These are phyloP conservation scores for Pseudoscleropodium purum DNA, from an alignment of 225 moss, liverwort and hornwort genomes.

Conservation along the genomic window DNA sequence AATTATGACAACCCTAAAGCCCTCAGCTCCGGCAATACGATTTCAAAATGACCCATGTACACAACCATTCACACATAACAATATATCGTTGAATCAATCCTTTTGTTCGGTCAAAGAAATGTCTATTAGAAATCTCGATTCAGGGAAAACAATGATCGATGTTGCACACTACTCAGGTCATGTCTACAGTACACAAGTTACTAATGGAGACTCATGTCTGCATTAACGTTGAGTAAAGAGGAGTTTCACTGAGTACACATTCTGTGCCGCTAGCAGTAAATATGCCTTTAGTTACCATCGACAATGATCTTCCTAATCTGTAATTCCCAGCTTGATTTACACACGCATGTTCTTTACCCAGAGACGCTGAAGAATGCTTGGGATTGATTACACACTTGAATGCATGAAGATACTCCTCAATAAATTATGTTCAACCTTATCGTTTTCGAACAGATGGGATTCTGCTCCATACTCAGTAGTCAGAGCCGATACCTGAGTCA, in stretches of 20 bases:
- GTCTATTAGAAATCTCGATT: neutral
- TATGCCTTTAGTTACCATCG: no score
- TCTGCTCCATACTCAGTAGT: neutral
- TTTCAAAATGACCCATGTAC: neutral
- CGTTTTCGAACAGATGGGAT: neutral
- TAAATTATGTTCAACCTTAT: neutral
- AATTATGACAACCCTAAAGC: neutral
- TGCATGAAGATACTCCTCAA: neutral
- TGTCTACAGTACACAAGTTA: neutral
- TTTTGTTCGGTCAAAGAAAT: neutral
- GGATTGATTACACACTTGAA: neutral
- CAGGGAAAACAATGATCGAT: neutral
- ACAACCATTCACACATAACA: neutral
- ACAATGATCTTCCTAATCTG: neutral
- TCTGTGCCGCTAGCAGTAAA: neutral
- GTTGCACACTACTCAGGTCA: neutral
- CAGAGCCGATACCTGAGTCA: slow-evolving; percentile 68
- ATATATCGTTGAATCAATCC: neutral
- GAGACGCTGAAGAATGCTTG: neutral
- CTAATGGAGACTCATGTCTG: neutral
- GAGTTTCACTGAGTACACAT: neutral
- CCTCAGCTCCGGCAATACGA: neutral
- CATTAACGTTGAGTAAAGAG: neutral
- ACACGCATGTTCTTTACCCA: neutral
- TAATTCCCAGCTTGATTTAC: neutral